These are phyloP conservation scores for Gleditsia sinensis DNA, from an alignment of 306 rosid genomes.

Conservation along the genomic window DNA sequence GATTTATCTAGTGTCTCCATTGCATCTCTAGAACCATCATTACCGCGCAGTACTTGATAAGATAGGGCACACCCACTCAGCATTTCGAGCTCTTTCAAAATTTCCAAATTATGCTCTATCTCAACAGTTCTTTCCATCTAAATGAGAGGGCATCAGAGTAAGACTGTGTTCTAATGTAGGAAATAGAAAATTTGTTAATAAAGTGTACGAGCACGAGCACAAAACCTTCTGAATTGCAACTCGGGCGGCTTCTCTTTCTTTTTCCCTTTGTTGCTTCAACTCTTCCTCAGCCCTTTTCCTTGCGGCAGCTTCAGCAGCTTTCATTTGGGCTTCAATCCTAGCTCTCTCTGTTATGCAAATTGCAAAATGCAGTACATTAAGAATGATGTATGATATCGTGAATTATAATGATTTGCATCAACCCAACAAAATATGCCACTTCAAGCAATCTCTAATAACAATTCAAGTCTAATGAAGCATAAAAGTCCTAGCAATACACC, in stretches of 20 bases:
- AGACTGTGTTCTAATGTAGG: background rate
- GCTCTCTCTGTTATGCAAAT: constrained; percentile 56
- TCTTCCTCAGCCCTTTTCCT: constrained; percentile 56
- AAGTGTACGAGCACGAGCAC: background rate
- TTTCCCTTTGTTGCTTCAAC: constrained; percentile 57
- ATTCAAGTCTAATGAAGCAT: constrained; percentile 12
- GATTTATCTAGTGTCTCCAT: constrained; percentile 37
- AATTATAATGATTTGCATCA: background rate
- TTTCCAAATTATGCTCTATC: constrained; percentile 62
- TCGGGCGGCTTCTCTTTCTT: constrained; percentile 90
- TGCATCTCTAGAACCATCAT: constrained; percentile 33
- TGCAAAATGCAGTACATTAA: background rate
- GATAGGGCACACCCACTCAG: constrained; percentile 57
- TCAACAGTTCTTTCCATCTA: constrained; percentile 77
- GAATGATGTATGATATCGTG: background rate
- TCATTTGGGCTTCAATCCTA: constrained; percentile 79
- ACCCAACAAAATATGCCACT: background rate
- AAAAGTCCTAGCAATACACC: background rate
- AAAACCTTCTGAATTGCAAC: constrained; percentile 68
- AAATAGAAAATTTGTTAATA: background rate
- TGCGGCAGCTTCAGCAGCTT: constrained; percentile 70
- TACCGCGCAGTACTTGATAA: constrained; percentile 24
- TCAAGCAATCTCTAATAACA: background rate
- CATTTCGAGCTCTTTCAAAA: constrained; percentile 63
- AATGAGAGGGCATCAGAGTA: background rate